Evolutionary conservation across 495 filamentous ascomycete species (phyloP), one percentile per base, ranked within the genome.

Genomic region (Pseudevernia furfuracea): DNA sequence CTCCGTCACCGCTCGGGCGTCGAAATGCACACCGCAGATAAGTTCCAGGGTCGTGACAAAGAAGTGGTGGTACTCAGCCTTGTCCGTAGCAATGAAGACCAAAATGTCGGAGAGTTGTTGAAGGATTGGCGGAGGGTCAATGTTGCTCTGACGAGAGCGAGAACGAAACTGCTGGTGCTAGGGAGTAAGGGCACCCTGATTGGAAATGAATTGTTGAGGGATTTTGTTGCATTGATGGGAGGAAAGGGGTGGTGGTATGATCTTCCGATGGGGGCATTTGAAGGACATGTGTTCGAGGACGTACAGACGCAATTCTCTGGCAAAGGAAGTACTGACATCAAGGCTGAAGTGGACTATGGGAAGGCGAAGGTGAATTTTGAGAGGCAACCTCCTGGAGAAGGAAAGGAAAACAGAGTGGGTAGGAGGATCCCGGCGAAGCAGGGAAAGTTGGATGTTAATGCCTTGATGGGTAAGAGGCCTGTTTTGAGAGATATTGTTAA

Each of bases 11-110:
- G 75, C 5, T 75, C 81, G 11, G 82, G 78, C 1, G 84, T 98
- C 17, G 94, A 98, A 74, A 90, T 97, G 83, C 91, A 97, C 75
- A 97, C 94, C 0, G 90, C 94, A 8, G 94, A 98, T 71, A 90
- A 91, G 60, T 98, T 96, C 74, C 94, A 98, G 74, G 94, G 94
- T 8, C 82, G 94, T 3, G 94, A 98, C 73, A 98, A 98, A 74
- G 89, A 92, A 69, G 85, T 96, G 17, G 81, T 97, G 17, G 83
- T 98, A 30, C 82, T 98, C 19, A 87, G 82, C 58, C 85, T 93
- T 37, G 94, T 98, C 11, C 84, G 94, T 15, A 92, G 85, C 69
- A 98, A 98, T 69, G 83, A 90, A 41, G 80, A 82, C 2, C 85
- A 86, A 46, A 82, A 81, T 46, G 87, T 98, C 12, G 94, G 94